Conservation (phyloP, 108 stramenopile genomes). For the Stephanodiscus minutulus region DNA sequence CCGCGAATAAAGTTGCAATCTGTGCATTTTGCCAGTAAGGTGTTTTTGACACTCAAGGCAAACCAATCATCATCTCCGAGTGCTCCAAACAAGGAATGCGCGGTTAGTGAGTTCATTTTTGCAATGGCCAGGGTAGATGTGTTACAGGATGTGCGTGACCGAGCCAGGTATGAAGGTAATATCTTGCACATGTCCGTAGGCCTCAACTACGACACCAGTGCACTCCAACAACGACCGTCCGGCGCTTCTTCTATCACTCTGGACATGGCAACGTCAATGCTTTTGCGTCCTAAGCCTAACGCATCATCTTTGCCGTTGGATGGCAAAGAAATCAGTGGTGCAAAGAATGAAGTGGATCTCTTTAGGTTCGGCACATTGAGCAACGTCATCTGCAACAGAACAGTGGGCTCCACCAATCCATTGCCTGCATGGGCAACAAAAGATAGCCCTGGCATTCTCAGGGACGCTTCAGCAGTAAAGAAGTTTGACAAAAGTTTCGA, state of each 20-base stretch:
- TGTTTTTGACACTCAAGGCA: conserved; percentile 52
- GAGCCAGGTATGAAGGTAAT: conserved; percentile 88
- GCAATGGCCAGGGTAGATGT: conserved; percentile 93
- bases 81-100: conserved; percentile 22
- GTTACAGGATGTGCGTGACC: conserved; percentile 93
- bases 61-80: conserved; percentile 21
- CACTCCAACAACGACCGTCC: conserved; percentile 44
- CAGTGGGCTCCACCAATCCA: conserved; percentile 70
- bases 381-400: conserved; percentile 71
- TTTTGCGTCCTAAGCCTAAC: conserved; percentile 57
- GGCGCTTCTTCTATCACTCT: conserved; percentile 34
- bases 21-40: conserved; percentile 91
- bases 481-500: conserved; percentile 2
- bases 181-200: conserved; percentile 70
- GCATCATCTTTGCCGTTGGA: conserved; percentile 72
- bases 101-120: conserved; percentile 89
- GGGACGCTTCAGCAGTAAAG: conserved; percentile 64
- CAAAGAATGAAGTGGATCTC: conserved; percentile 28
- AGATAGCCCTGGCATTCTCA: conserved; percentile 74
- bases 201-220: conserved; percentile 58
- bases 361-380: conserved; percentile 89
- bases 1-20: conserved; percentile 86
- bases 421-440: conserved; percentile 87
- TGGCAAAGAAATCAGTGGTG: conserved; percentile 28
- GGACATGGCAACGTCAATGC: conserved; percentile 55